Conservation (phyloP, 2,329 filamentous ascomycete genomes). For the Albophoma yamanashiensis region DNA sequence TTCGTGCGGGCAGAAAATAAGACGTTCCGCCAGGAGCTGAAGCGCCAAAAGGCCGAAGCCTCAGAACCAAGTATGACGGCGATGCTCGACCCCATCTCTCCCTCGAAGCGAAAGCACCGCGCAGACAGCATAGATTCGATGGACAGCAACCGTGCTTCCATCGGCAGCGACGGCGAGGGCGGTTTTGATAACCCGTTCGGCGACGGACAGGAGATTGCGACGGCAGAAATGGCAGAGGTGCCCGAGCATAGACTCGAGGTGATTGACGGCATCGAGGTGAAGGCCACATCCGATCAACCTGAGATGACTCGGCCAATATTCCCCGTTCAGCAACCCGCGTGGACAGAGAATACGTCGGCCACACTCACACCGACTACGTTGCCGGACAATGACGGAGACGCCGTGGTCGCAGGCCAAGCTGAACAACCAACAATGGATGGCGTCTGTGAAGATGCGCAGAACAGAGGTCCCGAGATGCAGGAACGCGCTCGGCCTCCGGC, state of each 20-base stretch:
- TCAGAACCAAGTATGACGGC: slow-evolving; percentile 7
- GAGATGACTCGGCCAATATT: slow-evolving; percentile 5
- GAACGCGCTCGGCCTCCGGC: slow-evolving; percentile 21
- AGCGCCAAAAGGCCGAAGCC: slow-evolving; percentile 21
- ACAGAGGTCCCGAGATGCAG: slow-evolving; percentile 31
- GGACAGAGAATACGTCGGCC: slow-evolving; percentile 13
- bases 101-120: slow-evolving; percentile 34
- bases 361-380: slow-evolving; percentile 14
- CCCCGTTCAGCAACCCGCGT: slow-evolving; percentile 5
- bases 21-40: slow-evolving; percentile 38
- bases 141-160: slow-evolving; percentile 32
- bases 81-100: slow-evolving; percentile 30
- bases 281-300: slow-evolving; percentile 5
- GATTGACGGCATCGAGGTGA: background rate
- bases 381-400: slow-evolving; percentile 10
- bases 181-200: slow-evolving; percentile 19
- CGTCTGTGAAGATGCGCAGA: slow-evolving; percentile 1
- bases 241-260: slow-evolving; percentile 6
- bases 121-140: slow-evolving; percentile 35
- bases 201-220: slow-evolving; percentile 12
- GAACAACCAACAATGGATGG: background rate
- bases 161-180: slow-evolving; percentile 27
- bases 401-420: background rate
- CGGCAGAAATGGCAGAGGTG: slow-evolving; percentile 16
- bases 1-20: slow-evolving; percentile 43